A percentile compares a stretch with the other conserved stretches of the same genome.
Conservation (phyloP, 768 basidiomycete species). For the Boletus patriciae region DNA sequence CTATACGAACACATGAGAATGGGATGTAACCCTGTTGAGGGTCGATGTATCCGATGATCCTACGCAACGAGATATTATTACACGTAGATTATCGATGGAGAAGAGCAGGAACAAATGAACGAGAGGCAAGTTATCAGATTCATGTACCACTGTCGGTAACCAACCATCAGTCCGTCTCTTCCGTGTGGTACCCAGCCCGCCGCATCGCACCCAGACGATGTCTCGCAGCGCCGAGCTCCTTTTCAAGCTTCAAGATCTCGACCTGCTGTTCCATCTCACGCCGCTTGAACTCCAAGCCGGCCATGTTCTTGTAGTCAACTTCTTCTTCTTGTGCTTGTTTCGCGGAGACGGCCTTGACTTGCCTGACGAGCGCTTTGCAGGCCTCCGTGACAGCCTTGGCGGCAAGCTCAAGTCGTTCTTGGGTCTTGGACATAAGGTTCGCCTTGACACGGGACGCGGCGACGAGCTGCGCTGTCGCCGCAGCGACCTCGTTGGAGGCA, state of each 20-base stretch:
- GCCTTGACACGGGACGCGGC: constrained; percentile 98
- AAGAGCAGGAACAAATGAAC: constrained; percentile 11
- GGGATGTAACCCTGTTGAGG: neutral
- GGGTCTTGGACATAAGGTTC: constrained; percentile 97
- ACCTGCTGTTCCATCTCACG: constrained; percentile 99
- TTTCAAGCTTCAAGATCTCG: constrained; percentile 95
- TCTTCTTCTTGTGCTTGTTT: constrained; percentile 78
- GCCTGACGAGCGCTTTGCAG: constrained; percentile 92
- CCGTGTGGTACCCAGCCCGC: constrained; percentile 85
- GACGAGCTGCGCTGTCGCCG: constrained; percentile 95
- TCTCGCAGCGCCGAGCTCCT: constrained; percentile 86
- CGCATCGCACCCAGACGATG: constrained; percentile 83
- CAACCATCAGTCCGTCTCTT: constrained; percentile 63
- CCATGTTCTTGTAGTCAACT: constrained; percentile 87
- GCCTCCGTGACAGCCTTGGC: constrained; percentile 98
- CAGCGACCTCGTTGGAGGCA: constrained; percentile 98
- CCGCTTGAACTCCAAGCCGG: constrained; percentile 92
- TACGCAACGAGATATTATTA: constrained; percentile 20
- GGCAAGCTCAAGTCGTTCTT: constrained; percentile 92
- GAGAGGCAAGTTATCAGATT: neutral
- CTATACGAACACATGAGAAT: neutral
- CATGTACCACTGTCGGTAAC: neutral
- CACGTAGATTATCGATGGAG: constrained; percentile 24
- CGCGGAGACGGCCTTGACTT: constrained; percentile 93
- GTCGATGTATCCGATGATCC: neutral